Conservation (phyloP, 1,139 yeast species). For the Candida anutae region DNA sequence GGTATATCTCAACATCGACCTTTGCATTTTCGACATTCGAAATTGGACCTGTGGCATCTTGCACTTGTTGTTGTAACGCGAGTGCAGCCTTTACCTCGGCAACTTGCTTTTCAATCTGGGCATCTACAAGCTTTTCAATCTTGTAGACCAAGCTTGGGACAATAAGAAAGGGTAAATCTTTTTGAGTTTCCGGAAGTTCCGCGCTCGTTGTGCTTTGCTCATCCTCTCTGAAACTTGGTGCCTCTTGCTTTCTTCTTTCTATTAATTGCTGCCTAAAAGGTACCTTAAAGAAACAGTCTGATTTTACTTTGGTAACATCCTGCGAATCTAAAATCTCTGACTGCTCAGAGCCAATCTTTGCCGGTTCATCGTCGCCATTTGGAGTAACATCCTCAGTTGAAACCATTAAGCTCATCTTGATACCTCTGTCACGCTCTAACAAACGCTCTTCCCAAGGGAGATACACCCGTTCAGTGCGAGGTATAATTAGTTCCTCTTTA, state of each 20-base stretch:
- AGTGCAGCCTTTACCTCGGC: conserved; percentile 5
- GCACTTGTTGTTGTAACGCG: too few species aligned
- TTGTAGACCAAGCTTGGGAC: conserved; percentile 18
- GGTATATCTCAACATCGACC: conserved; percentile 1
- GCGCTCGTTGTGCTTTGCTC: neutral
- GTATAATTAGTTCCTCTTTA: conserved; percentile 32
- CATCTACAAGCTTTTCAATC: conserved; percentile 18
- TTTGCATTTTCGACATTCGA: conserved; percentile 1
- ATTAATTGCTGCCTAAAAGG: conserved; percentile 18
- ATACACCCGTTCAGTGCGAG: conserved; percentile 23
- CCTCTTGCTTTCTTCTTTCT: conserved; percentile 5
- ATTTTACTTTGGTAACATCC: conserved; percentile 3
- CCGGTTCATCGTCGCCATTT: conserved; percentile 2
- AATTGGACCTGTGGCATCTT: conserved; percentile 1
- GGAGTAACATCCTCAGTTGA: conserved; percentile 8
- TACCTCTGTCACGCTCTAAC: conserved; percentile 20
- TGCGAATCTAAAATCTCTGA: too few species aligned
- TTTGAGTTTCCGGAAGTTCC: neutral
- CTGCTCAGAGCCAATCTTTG: too few species aligned
- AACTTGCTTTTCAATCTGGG: conserved; percentile 11
- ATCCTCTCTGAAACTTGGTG: neutral
- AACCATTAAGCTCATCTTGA: conserved; percentile 19
- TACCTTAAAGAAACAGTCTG: conserved; percentile 12
- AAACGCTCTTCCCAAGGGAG: conserved; percentile 35
- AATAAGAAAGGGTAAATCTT: conserved; percentile 10